A percentile compares a stretch with the other conserved stretches of the same genome.
phyloP scores from a whole-genome alignment of 164 flowering plant genomes.

The Macadamia integrifolia region DNA sequence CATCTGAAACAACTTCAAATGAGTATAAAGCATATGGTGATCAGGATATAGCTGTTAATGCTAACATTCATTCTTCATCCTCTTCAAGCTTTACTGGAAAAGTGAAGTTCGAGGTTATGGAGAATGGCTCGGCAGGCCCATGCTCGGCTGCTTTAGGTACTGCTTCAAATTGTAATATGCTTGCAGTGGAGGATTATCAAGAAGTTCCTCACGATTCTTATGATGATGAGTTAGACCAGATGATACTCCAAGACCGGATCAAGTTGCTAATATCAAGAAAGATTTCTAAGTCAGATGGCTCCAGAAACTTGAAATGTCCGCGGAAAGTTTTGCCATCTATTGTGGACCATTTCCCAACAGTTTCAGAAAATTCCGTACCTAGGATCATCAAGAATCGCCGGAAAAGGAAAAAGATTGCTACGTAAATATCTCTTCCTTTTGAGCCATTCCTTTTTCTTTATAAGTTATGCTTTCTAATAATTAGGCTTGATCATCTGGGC shows the following conservation, averaged over 20 bases:
- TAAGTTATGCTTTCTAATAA: background rate
- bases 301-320: conserved; percentile 12
- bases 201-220: conserved; percentile 15
- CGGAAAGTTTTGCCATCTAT: conserved; percentile 18
- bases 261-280: conserved; percentile 29
- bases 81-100: conserved; percentile 21
- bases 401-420: conserved; percentile 69
- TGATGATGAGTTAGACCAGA: conserved; percentile 56
- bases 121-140: conserved; percentile 11
- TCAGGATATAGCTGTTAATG: conserved; percentile 5
- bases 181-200: conserved; percentile 37
- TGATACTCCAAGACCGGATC: conserved; percentile 51
- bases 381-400: conserved; percentile 23
- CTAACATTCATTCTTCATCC: conserved; percentile 10
- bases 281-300: conserved; percentile 10
- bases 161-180: conserved; percentile 4
- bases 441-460: background rate
- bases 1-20: conserved; percentile 7
- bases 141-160: conserved; percentile 6
- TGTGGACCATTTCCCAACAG: conserved; percentile 7
- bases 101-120: conserved; percentile 43
- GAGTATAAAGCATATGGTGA: conserved; percentile 8
- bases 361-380: conserved; percentile 27
- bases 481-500: background rate
- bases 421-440: conserved; percentile 31